Conservation (phyloP, 1,139 yeast species). For the Pneumocystis jirovecii region DNA sequence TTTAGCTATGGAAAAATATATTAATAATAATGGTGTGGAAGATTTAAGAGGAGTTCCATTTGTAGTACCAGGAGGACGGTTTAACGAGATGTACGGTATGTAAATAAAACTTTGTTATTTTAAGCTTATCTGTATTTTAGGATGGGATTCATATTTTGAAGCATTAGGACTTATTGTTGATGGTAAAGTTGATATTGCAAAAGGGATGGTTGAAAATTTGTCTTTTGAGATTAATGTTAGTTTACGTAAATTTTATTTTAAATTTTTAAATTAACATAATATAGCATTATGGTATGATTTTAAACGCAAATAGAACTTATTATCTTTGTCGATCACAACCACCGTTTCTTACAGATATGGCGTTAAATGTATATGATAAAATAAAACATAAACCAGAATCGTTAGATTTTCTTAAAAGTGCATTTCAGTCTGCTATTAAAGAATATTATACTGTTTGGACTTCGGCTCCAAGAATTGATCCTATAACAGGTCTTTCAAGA, state of each 20-base stretch:
- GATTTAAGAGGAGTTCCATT: slow-evolving; percentile 62
- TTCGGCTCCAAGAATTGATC: slow-evolving; percentile 56
- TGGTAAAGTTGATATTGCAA: slow-evolving; percentile 51
- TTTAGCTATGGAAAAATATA: slow-evolving; percentile 42
- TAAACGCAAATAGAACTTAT: slow-evolving; percentile 39
- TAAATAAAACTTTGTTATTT: not conserved
- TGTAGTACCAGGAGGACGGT: slow-evolving; percentile 94
- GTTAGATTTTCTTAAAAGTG: slow-evolving; percentile 45
- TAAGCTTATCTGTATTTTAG: not conserved
- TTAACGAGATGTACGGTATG: slow-evolving; percentile 78
- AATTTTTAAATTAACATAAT: slow-evolving; percentile 23
- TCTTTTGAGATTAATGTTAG: slow-evolving; percentile 80
- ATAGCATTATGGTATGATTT: not conserved
- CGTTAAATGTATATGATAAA: slow-evolving; percentile 51
- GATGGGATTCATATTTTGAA: slow-evolving; percentile 92
- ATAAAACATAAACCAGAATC: slow-evolving; percentile 32
- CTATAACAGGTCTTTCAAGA: slow-evolving; percentile 67
- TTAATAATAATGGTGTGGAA: slow-evolving; percentile 37
- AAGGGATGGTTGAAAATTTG: slow-evolving; percentile 87
- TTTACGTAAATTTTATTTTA: slow-evolving; percentile 88
- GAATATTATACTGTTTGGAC: slow-evolving; percentile 80
- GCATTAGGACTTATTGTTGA: slow-evolving; percentile 67
- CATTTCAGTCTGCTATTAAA: slow-evolving; percentile 65
- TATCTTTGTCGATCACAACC: slow-evolving; percentile 91
- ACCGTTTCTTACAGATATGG: slow-evolving; percentile 94